phyloP scores from a whole-genome alignment of 176 grass and related monocot species.

The Zea luxurians region DNA sequence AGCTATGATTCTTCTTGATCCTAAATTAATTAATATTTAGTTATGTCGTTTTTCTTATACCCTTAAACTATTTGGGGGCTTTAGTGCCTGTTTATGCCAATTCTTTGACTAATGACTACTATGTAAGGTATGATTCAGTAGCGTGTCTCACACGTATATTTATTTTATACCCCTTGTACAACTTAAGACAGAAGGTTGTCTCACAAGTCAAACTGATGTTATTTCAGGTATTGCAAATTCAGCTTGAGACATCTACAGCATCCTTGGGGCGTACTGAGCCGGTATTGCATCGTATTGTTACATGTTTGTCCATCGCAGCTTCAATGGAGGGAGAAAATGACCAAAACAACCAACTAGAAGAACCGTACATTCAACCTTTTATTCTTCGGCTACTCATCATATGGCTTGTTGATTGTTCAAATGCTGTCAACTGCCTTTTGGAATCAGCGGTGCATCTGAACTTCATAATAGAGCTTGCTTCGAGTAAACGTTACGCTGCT shows the following conservation, averaged over 20 bases:
- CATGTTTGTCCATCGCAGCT: conserved; percentile 72
- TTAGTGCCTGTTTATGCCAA: conserved; percentile 19
- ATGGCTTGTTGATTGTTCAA: conserved; percentile 86
- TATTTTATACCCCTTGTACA: conserved; percentile 7
- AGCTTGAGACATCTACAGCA: conserved; percentile 68
- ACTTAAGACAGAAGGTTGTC: conserved; percentile 21
- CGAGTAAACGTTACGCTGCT: conserved; percentile 60
- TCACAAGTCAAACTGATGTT: conserved; percentile 23
- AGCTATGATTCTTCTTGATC: conserved; percentile 14
- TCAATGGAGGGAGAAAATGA: conserved; percentile 61
- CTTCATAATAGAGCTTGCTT: conserved; percentile 79
- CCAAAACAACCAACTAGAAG: conserved; percentile 49
- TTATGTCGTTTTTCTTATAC: conserved; percentile 17
- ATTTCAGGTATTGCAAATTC: conserved; percentile 76
- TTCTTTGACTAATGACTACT: background rate
- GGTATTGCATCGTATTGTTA: conserved; percentile 75
- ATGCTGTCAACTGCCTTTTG: conserved; percentile 80
- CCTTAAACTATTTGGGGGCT: background rate
- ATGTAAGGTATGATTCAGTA: background rate
- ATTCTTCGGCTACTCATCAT: conserved; percentile 76
- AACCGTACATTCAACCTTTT: conserved; percentile 64
- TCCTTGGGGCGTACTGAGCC: conserved; percentile 75
- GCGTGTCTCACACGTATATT: background rate
- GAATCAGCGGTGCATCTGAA: conserved; percentile 72
- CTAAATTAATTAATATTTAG: background rate